phyloP scores from a whole-genome alignment of 176 grass and related monocot genomes.

The Triticum dicoccoides region DNA sequence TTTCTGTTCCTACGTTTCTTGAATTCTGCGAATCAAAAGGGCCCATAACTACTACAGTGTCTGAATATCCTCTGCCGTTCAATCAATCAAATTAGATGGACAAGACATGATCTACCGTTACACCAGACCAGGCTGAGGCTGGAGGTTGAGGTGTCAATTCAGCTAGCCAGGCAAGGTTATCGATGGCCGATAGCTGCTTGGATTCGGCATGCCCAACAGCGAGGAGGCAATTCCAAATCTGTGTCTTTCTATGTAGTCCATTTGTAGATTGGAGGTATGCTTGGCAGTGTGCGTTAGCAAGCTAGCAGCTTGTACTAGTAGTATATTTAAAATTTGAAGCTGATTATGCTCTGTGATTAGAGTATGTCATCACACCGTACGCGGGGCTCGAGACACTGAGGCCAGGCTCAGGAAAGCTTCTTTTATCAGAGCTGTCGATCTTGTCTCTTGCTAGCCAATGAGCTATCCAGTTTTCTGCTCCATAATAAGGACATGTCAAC shows the following conservation, averaged over 20 bases:
- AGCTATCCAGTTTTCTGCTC: background rate
- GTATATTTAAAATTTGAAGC: constrained; percentile 10
- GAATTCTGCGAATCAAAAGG: no score
- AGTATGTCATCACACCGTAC: background rate
- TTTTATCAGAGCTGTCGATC: constrained; percentile 34
- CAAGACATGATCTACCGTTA: background rate
- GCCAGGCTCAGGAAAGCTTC: constrained; percentile 28
- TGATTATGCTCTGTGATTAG: constrained; percentile 12
- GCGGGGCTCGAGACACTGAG: constrained; percentile 43
- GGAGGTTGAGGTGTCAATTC: background rate
- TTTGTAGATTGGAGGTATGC: constrained; percentile 3
- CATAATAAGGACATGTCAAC: background rate
- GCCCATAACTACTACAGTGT: background rate
- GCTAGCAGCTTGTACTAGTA: background rate
- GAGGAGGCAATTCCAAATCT: constrained; percentile 28
- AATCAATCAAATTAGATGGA: background rate
- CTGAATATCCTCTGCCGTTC: background rate
- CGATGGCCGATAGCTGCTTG: constrained; percentile 18
- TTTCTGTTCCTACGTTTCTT: no score
- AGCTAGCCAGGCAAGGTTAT: background rate
- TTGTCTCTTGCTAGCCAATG: constrained; percentile 41
- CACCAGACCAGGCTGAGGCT: background rate
- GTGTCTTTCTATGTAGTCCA: constrained; percentile 14
- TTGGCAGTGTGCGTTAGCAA: constrained; percentile 20
- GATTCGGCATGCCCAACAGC: background rate